phyloP scores from a whole-genome alignment of 352 stramenopile genomes.

The Globisporangium barbulae region DNA sequence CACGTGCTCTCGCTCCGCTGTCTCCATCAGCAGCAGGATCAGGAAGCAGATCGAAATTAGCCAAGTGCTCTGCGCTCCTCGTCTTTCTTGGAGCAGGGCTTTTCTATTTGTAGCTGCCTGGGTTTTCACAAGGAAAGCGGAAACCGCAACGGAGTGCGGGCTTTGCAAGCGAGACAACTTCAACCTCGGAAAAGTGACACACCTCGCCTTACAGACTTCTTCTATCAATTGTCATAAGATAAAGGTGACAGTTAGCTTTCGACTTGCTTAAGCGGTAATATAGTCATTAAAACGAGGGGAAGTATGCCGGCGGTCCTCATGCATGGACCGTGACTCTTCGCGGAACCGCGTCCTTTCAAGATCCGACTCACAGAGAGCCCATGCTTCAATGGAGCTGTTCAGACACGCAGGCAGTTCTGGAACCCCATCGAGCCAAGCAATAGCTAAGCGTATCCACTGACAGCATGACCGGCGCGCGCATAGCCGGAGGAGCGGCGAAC shows the following conservation, averaged over 20 bases:
- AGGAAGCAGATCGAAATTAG: conserved; percentile 1
- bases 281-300: conserved; percentile 13
- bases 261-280: background rate
- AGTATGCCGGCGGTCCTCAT: background rate
- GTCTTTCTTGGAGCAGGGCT: background rate
- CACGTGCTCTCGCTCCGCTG: conserved; percentile 1
- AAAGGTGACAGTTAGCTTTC: background rate
- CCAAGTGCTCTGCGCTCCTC: background rate
- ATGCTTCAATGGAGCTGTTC: background rate
- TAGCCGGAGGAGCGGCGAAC: conserved; percentile 1
- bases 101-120: background rate
- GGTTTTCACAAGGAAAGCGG: background rate
- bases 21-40: conserved; percentile 2
- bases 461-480: conserved; percentile 10
- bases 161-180: background rate
- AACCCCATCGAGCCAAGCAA: background rate
- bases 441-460: background rate
- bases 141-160: background rate
- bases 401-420: background rate
- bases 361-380: background rate
- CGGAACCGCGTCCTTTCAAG: conserved; percentile 15
- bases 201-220: background rate
- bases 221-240: background rate
- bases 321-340: background rate
- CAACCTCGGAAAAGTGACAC: background rate